Percentiles rank a stretch among this genome's conserved stretches.
Evolutionary conservation across 2,329 filamentous ascomycete genomes (phyloP).

Genomic region (Aspergillus tubingensis): DNA sequence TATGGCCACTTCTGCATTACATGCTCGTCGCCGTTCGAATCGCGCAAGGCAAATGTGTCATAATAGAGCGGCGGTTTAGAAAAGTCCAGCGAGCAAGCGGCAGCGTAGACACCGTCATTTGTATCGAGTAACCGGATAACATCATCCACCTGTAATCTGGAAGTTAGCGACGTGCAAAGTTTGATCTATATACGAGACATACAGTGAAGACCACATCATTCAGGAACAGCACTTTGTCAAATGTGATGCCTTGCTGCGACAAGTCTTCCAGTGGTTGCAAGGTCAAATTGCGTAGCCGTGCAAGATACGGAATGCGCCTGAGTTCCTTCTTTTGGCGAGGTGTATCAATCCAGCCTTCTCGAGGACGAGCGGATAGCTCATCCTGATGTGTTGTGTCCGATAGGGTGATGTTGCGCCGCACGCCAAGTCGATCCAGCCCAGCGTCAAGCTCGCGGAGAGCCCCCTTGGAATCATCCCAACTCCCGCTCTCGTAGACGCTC

Average conservation of each 20-base stretch:
- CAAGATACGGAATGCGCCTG: constrained; percentile 69
- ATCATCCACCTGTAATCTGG: constrained; percentile 46
- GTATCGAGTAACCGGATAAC: constrained; percentile 61
- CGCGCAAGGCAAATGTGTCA: constrained; percentile 72
- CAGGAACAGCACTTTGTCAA: constrained; percentile 62
- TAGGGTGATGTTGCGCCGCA: constrained; percentile 58
- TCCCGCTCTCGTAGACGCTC: constrained; percentile 68
- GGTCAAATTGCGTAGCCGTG: constrained; percentile 64
- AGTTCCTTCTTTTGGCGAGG: constrained; percentile 56
- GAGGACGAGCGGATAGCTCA: constrained; percentile 51
- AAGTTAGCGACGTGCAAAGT: background rate
- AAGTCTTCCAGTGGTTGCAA: constrained; percentile 60
- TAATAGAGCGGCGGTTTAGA: constrained; percentile 68
- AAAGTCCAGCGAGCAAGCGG: constrained; percentile 72
- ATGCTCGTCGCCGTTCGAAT: constrained; percentile 63
- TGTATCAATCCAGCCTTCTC: constrained; percentile 66
- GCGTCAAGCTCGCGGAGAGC: constrained; percentile 60
- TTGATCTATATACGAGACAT: background rate
- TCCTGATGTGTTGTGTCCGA: constrained; percentile 62
- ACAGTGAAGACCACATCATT: constrained; percentile 51
- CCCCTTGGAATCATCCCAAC: constrained; percentile 67
- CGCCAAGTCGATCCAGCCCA: constrained; percentile 54
- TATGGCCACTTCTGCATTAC: constrained; percentile 69
- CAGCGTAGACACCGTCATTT: constrained; percentile 61
- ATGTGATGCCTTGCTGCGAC: constrained; percentile 53